These are phyloP conservation scores for Pleurotus pulmonarius DNA, from an alignment of 768 basidiomycete genomes.

Conservation along the genomic window DNA sequence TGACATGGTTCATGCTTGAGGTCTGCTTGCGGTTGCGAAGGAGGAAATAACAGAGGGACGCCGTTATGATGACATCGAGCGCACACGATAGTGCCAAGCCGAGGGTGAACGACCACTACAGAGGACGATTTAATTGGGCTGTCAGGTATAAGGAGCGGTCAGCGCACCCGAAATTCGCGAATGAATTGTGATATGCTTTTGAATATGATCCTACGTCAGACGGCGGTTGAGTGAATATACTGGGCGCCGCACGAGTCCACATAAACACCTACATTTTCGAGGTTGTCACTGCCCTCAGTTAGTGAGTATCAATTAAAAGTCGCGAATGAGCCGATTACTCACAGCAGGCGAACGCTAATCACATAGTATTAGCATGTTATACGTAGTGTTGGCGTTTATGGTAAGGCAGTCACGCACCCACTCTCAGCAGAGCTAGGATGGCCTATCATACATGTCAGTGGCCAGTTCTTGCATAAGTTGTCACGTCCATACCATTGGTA, in stretches of 20 bases:
- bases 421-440: slow-evolving; percentile 22
- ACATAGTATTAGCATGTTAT: neutral
- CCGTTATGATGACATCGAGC: slow-evolving; percentile 48
- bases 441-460: slow-evolving; percentile 11
- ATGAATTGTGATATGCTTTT: slow-evolving; percentile 15
- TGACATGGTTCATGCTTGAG: slow-evolving; percentile 40
- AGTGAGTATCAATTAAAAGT: neutral
- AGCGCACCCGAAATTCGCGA: slow-evolving; percentile 15
- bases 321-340: neutral
- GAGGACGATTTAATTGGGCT: neutral
- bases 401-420: slow-evolving; percentile 16
- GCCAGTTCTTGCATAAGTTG: neutral
- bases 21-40: slow-evolving; percentile 32
- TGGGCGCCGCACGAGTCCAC: neutral
- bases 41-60: slow-evolving; percentile 38
- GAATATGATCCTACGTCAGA: slow-evolving; percentile 18
- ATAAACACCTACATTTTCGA: slow-evolving; percentile 23
- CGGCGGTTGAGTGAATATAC: neutral
- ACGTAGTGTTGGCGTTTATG: neutral
- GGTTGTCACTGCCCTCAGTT: slow-evolving; percentile 19
- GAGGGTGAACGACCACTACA: slow-evolving; percentile 51
- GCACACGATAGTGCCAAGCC: slow-evolving; percentile 46
- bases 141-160: neutral
- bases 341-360: slow-evolving; percentile 25
- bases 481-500: slow-evolving; percentile 24